Conservation (phyloP, 1,284 basidiomycete genomes). For the Apiotrichum gracile region DNA sequence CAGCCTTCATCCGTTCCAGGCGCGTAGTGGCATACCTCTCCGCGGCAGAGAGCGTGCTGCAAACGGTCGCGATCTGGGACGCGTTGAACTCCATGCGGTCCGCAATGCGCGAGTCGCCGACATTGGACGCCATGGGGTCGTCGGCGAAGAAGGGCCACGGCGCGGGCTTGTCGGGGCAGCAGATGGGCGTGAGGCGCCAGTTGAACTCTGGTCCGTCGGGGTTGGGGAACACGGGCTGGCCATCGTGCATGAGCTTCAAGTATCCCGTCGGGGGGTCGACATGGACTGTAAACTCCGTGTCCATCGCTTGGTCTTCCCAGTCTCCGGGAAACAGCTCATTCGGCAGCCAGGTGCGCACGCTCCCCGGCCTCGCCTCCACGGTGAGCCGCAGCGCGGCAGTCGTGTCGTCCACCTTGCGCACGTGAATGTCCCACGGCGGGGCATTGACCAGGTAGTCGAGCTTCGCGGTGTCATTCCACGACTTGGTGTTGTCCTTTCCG, state of each 20-base stretch:
- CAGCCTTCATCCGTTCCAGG: slow-evolving; percentile 8
- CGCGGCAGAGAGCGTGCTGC: slow-evolving; percentile 11
- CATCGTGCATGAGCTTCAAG: not conserved
- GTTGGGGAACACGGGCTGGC: not conserved
- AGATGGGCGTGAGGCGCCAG: slow-evolving; percentile 25
- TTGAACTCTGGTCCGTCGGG: not conserved
- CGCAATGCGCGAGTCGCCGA: slow-evolving; percentile 16
- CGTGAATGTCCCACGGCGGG: no score
- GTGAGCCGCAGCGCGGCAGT: no score
- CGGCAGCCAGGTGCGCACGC: no score
- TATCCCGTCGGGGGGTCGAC: slow-evolving; percentile 10
- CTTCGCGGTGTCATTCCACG: no score
- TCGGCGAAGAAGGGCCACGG: slow-evolving; percentile 33
- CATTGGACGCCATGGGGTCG: slow-evolving; percentile 26
- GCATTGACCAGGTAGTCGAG: no score
- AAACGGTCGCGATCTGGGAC: slow-evolving; percentile 18
- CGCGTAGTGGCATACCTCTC: slow-evolving; percentile 13
- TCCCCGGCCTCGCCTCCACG: no score
- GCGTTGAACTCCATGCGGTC: slow-evolving; percentile 15
- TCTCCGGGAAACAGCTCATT: no score
- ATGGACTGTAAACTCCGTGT: not conserved
- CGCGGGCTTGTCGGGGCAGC: slow-evolving; percentile 20
- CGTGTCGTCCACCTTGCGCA: no score
- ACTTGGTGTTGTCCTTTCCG: no score
- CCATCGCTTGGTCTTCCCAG: not conserved